These are phyloP conservation scores for Fusarium sp. DNA, from an alignment of 2,329 filamentous ascomycete species.

Conservation along the genomic window DNA sequence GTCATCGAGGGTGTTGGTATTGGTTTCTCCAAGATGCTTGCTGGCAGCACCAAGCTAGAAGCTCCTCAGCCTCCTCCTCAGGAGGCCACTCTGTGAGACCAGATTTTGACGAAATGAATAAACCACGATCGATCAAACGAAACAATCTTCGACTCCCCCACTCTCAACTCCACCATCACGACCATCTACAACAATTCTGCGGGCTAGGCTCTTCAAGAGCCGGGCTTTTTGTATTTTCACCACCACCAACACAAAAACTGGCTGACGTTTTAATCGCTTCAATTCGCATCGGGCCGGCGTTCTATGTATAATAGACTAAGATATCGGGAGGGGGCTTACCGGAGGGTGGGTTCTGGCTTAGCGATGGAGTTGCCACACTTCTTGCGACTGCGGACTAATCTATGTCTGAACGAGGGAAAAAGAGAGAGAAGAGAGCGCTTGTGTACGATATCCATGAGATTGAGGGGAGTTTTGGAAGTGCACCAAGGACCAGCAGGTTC, in stretches of 20 bases:
- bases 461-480: slow-evolving; percentile 10
- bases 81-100: slow-evolving; percentile 45
- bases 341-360: slow-evolving; percentile 41
- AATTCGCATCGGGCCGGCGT: slow-evolving; percentile 50
- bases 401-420: slow-evolving; percentile 28
- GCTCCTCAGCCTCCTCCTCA: slow-evolving; percentile 54
- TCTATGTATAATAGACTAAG: slow-evolving; percentile 49
- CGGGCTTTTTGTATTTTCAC: slow-evolving; percentile 38
- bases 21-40: slow-evolving; percentile 93
- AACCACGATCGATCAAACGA: slow-evolving; percentile 20
- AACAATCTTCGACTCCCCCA: slow-evolving; percentile 29
- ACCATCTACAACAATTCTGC: slow-evolving; percentile 18
- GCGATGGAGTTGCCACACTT: slow-evolving; percentile 40
- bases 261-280: slow-evolving; percentile 38
- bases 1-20: slow-evolving; percentile 99
- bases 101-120: slow-evolving; percentile 19
- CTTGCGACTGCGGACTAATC: slow-evolving; percentile 26
- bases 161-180: slow-evolving; percentile 44
- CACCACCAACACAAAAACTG: slow-evolving; percentile 35
- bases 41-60: slow-evolving; percentile 86
- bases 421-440: slow-evolving; percentile 11
- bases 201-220: slow-evolving; percentile 11
- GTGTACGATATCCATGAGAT: slow-evolving; percentile 34
- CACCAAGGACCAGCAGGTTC: slow-evolving; percentile 5
- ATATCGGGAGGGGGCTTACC: slow-evolving; percentile 22